These are phyloP conservation scores for Penicillium sp. DNA, from an alignment of 2,329 filamentous ascomycete species.

Conservation along the genomic window DNA sequence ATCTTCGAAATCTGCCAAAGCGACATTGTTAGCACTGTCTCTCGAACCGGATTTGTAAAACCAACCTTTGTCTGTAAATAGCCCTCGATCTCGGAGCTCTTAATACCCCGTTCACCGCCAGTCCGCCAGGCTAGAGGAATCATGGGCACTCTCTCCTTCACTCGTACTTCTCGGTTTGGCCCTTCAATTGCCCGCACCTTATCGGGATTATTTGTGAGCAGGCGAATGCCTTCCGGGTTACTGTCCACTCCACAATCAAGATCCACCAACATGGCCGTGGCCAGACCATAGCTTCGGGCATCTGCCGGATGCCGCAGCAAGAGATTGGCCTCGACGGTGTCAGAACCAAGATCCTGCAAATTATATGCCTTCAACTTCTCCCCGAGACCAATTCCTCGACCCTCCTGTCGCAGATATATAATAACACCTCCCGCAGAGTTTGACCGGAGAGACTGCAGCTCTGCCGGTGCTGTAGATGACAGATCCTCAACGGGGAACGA, in stretches of 20 bases:
- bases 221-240: constrained; percentile 58
- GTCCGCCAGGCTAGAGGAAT: constrained; percentile 87
- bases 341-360: constrained; percentile 90
- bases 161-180: constrained; percentile 77
- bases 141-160: constrained; percentile 90
- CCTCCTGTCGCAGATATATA: constrained; percentile 92
- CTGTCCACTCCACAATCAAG: constrained; percentile 64
- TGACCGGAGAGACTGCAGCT: constrained; percentile 37
- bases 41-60: constrained; percentile 11
- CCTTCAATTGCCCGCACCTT: constrained; percentile 94
- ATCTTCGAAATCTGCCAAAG: constrained; percentile 69
- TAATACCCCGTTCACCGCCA: constrained; percentile 71
- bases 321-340: constrained; percentile 94
- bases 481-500: constrained; percentile 52
- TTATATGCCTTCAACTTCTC: constrained; percentile 99
- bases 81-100: constrained; percentile 82
- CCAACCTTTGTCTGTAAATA: constrained; percentile 91
- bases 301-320: constrained; percentile 88
- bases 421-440: constrained; percentile 74
- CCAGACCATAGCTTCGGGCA: constrained; percentile 89
- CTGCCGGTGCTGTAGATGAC: constrained; percentile 25
- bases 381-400: constrained; percentile 85
- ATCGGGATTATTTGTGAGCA: constrained; percentile 95
- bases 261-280: constrained; percentile 88
- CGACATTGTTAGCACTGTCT: not conserved